These are phyloP conservation scores for Mortierella sp. DNA, from an alignment of 371 early-diverging fungal genomes.

Conservation along the genomic window DNA sequence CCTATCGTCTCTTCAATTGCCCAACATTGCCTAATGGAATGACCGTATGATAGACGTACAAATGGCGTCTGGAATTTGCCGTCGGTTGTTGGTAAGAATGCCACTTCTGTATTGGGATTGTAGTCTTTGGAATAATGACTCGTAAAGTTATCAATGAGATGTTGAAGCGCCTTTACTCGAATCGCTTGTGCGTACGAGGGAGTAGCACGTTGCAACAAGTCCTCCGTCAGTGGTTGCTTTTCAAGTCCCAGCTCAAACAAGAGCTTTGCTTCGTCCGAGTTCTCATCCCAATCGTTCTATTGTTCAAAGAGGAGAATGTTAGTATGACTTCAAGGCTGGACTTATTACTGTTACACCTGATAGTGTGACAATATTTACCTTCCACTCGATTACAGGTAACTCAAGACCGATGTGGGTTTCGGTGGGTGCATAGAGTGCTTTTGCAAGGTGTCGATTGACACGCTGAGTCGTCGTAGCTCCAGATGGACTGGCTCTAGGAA, in stretches of 20 bases:
- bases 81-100: slow-evolving; percentile 74
- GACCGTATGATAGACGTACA: too few species aligned
- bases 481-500: slow-evolving; percentile 60
- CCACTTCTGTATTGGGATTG: slow-evolving; percentile 56
- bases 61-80: slow-evolving; percentile 60
- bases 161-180: slow-evolving; percentile 66
- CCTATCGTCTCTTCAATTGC: too few species aligned
- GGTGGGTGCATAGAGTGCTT: slow-evolving; percentile 76
- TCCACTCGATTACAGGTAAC: slow-evolving; percentile 80
- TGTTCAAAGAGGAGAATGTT: neutral
- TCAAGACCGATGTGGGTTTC: slow-evolving; percentile 70
- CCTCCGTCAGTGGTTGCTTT: slow-evolving; percentile 62
- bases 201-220: slow-evolving; percentile 65
- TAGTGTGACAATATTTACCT: slow-evolving; percentile 55
- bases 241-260: slow-evolving; percentile 74
- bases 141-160: slow-evolving; percentile 79
- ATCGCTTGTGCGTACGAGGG: slow-evolving; percentile 49
- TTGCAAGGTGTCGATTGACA: slow-evolving; percentile 70
- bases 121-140: slow-evolving; percentile 63
- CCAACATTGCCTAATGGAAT: too few species aligned
- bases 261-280: slow-evolving; percentile 69
- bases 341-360: slow-evolving; percentile 55
- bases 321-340: slow-evolving; percentile 7
- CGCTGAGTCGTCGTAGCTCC: slow-evolving; percentile 12
- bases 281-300: slow-evolving; percentile 53